Evolutionary conservation across 2,329 filamentous ascomycete species (phyloP).

Genomic region (Penicillium frequentans): DNA sequence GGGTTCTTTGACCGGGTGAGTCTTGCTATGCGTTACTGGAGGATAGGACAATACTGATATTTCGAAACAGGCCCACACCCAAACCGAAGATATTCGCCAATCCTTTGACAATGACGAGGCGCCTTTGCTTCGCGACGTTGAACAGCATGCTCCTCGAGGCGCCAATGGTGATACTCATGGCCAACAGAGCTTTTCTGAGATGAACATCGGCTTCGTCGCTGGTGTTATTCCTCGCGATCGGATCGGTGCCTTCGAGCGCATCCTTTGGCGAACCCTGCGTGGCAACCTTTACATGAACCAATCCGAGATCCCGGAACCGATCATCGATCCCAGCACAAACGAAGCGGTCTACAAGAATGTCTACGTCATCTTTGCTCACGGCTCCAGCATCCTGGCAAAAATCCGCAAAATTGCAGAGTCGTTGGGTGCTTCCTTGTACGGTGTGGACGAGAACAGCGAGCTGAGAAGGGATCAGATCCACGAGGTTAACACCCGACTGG

Average conservation of each 20-base stretch:
- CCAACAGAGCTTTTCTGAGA: slow-evolving; percentile 87
- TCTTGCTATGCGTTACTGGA: no score
- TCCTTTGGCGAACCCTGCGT: slow-evolving; percentile 93
- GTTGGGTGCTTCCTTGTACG: slow-evolving; percentile 92
- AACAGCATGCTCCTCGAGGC: slow-evolving; percentile 67
- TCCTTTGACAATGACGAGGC: slow-evolving; percentile 87
- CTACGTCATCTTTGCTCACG: slow-evolving; percentile 98
- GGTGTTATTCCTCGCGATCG: slow-evolving; percentile 93
- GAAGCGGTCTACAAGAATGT: slow-evolving; percentile 95
- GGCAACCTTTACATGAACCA: slow-evolving; percentile 99
- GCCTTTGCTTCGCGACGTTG: slow-evolving; percentile 86
- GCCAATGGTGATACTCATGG: slow-evolving; percentile 64
- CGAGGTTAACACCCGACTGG: slow-evolving; percentile 90
- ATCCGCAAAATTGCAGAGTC: slow-evolving; percentile 99
- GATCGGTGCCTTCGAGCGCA: slow-evolving; percentile 93
- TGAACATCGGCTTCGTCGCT: slow-evolving; percentile 98
- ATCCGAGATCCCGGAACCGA: slow-evolving; percentile 91
- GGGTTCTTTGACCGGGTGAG: slow-evolving; percentile 82
- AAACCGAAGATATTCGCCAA: slow-evolving; percentile 92
- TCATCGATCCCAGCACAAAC: slow-evolving; percentile 89
- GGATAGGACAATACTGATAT: no score
- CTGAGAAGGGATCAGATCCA: slow-evolving; percentile 93
- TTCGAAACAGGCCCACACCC: slow-evolving; percentile 68
- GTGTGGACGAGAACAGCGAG: slow-evolving; percentile 96
- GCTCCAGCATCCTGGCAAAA: slow-evolving; percentile 97